Percentiles rank a stretch among this genome's conserved stretches.
Conservation (phyloP, 768 basidiomycete species). For the Leccinellum albellum region DNA sequence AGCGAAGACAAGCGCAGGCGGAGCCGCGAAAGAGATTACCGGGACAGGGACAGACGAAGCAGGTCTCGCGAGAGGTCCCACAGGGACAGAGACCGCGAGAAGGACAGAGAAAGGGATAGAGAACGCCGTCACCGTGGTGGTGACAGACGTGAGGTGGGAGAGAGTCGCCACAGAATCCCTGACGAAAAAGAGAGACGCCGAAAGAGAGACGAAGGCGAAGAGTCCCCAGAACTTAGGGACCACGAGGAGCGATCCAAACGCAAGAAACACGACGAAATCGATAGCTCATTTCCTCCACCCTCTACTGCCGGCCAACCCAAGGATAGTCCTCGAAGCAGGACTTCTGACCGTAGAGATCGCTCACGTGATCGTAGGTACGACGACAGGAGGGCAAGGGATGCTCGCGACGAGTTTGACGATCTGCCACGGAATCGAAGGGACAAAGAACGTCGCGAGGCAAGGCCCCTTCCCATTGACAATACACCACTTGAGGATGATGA, state of each 20-base stretch:
- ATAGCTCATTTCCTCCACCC: conserved; percentile 41
- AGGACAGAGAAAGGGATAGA: conserved; percentile 30
- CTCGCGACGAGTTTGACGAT: conserved; percentile 64
- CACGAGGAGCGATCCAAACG: conserved; percentile 61
- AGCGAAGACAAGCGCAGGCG: conserved; percentile 60
- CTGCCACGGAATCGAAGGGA: conserved; percentile 42
- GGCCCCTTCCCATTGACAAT: conserved; percentile 40
- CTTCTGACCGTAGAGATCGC: conserved; percentile 43
- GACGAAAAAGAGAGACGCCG: conserved; percentile 56
- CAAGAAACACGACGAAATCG: conserved; percentile 55
- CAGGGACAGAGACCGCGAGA: conserved; percentile 35
- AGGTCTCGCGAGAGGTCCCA: conserved; percentile 51
- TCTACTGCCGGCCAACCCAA: conserved; percentile 34
- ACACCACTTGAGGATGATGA: conserved; percentile 33
- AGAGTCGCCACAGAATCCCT: conserved; percentile 51
- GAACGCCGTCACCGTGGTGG: conserved; percentile 45
- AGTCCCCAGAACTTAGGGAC: conserved; percentile 40
- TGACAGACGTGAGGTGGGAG: conserved; percentile 47
- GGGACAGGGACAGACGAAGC: conserved; percentile 44
- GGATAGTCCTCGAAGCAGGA: conserved; percentile 48
- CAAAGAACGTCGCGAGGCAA: conserved; percentile 40
- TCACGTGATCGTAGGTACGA: conserved; percentile 57
- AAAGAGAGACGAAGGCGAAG: conserved; percentile 65
- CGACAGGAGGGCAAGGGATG: conserved; percentile 40
- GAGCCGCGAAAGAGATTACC: conserved; percentile 53